phyloP scores from a whole-genome alignment of 768 basidiomycete species.

The Xerocomus potaroensis region DNA sequence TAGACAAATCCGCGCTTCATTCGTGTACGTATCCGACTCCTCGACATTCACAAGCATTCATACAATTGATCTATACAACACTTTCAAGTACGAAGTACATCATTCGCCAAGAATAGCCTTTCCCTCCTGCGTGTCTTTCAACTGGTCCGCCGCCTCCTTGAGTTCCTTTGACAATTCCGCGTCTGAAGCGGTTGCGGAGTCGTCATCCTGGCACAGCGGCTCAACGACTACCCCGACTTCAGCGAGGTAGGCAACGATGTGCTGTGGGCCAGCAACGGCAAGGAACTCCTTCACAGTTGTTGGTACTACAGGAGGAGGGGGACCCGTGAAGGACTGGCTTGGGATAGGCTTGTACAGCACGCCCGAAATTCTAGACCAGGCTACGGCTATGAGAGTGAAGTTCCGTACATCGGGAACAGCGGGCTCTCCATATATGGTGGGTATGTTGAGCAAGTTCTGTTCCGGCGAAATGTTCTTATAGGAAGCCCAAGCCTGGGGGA shows the following conservation, averaged over 20 bases:
- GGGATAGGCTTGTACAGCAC: conserved; percentile 7
- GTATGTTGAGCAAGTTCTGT: conserved; percentile 9
- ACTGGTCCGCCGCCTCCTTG: too few relatives aligned
- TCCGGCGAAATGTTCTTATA: neutral
- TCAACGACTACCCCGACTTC: too few relatives aligned
- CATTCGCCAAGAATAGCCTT: too few relatives aligned
- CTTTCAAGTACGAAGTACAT: too few relatives aligned
- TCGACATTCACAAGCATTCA: too few relatives aligned
- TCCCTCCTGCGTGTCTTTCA: too few relatives aligned
- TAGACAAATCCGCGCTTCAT: too few relatives aligned
- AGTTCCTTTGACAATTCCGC: neutral
- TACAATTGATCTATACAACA: too few relatives aligned
- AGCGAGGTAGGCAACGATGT: too few relatives aligned
- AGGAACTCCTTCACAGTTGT: neutral
- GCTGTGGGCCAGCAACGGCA: too few relatives aligned
- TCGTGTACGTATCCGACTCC: too few relatives aligned
- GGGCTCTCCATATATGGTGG: conserved; percentile 8
- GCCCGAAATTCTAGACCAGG: neutral
- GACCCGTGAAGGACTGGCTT: neutral
- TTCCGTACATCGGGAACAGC: neutral
- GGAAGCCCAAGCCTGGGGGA: neutral
- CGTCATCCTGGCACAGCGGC: neutral
- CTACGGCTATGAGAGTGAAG: neutral
- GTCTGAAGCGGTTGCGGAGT: too few relatives aligned
- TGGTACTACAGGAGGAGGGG: neutral